Evolutionary conservation across 202 grass and related monocot species (phyloP).

Genomic region (Dendrocalamus latiflorus): DNA sequence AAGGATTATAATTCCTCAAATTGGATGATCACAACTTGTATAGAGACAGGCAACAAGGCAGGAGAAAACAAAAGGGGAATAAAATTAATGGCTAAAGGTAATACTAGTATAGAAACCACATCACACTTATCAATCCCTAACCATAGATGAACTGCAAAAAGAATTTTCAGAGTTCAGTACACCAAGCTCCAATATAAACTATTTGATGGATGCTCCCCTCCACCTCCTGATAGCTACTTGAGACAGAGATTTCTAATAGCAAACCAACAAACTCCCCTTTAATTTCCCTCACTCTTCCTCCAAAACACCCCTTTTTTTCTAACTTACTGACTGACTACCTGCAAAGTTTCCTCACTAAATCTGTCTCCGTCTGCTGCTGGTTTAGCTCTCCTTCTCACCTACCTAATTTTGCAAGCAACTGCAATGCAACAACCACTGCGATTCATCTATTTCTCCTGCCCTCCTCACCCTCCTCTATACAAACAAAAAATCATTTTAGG

Average conservation of each 20-base stretch:
- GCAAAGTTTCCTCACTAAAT: slow-evolving; percentile 68
- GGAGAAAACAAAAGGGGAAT: background rate
- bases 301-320: slow-evolving; percentile 23
- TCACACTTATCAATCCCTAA: slow-evolving; percentile 56
- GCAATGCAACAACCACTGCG: slow-evolving; percentile 63
- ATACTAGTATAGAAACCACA: slow-evolving; percentile 46
- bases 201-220: slow-evolving; percentile 46
- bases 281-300: slow-evolving; percentile 16
- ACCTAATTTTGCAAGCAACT: slow-evolving; percentile 61
- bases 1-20: slow-evolving; percentile 17
- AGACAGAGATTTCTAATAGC: slow-evolving; percentile 38
- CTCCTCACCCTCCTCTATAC: slow-evolving; percentile 65
- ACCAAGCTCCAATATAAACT: slow-evolving; percentile 74
- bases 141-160: slow-evolving; percentile 84
- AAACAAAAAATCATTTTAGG: slow-evolving; percentile 63
- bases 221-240: slow-evolving; percentile 34
- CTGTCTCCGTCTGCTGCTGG: slow-evolving; percentile 57
- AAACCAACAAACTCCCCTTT: slow-evolving; percentile 38
- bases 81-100: slow-evolving; percentile 24
- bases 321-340: slow-evolving; percentile 72
- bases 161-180: slow-evolving; percentile 72
- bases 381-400: slow-evolving; percentile 61
- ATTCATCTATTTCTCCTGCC: slow-evolving; percentile 75
- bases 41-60: background rate
- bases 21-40: slow-evolving; percentile 17